Conservation (phyloP, 169 alveolate species). For the Condylostoma magnum region DNA sequence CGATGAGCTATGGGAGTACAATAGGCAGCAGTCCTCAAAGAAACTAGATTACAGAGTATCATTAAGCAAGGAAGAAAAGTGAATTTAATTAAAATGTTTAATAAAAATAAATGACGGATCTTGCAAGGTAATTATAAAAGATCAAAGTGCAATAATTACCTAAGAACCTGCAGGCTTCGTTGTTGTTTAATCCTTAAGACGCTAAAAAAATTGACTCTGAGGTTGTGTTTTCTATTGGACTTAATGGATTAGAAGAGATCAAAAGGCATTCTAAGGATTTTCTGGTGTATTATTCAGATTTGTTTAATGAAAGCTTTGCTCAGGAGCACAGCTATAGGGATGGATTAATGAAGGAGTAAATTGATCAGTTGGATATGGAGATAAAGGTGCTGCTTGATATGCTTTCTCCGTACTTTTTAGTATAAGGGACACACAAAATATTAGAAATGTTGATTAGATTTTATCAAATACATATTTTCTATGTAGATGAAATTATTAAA, state of each 20-base stretch:
- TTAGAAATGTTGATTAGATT: conserved; percentile 11
- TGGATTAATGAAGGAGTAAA: background rate
- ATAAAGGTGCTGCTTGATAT: background rate
- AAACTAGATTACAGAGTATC: conserved; percentile 6
- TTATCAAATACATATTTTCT: background rate
- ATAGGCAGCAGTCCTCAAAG: background rate
- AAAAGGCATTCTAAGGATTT: background rate
- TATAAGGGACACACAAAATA: conserved; percentile 13
- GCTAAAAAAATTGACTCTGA: conserved; percentile 20
- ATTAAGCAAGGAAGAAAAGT: too few relatives aligned
- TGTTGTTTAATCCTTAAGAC: conserved; percentile 1
- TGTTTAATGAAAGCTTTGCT: conserved; percentile 18
- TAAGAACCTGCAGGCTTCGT: background rate
- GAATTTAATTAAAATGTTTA: too few relatives aligned
- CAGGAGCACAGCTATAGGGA: background rate
- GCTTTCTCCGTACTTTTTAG: background rate
- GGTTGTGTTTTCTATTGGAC: conserved; percentile 2
- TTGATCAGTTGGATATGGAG: background rate
- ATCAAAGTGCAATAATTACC: too few relatives aligned
- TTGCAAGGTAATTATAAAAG: too few relatives aligned
- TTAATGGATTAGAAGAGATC: conserved; percentile 28
- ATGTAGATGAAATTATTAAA: background rate
- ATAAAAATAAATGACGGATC: too few relatives aligned
- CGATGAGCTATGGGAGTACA: conserved; percentile 12
- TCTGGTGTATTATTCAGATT: conserved; percentile 5